phyloP scores from a whole-genome alignment of 257 asterid species.

The Striga asiatica region DNA sequence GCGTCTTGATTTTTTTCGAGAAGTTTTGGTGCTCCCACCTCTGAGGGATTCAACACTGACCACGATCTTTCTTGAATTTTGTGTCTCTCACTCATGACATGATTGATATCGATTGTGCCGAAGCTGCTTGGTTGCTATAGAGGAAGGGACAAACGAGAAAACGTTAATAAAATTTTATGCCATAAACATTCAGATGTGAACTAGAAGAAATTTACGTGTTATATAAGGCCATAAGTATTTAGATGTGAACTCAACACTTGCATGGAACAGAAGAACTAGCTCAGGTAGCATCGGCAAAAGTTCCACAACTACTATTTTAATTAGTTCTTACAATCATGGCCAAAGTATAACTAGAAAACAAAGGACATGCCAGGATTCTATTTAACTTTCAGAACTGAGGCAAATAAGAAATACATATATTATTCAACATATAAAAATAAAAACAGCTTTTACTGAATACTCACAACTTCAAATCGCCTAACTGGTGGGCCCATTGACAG shows the following conservation, averaged over 20 bases:
- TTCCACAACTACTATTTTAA: not conserved
- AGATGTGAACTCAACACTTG: too few species aligned
- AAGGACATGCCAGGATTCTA: not conserved
- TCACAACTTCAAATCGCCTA: conserved; percentile 48
- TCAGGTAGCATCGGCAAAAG: too few species aligned
- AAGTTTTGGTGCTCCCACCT: conserved; percentile 56
- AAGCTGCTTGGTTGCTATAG: conserved; percentile 38
- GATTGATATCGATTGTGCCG: conserved; percentile 47
- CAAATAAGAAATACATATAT: not conserved
- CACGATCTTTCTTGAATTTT: conserved; percentile 51
- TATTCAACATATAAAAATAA: not conserved
- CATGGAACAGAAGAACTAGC: conserved; percentile 2
- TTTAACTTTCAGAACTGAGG: conserved; percentile 9
- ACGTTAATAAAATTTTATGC: conserved; percentile 2
- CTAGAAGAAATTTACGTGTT: not conserved
- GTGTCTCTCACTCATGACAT: conserved; percentile 47
- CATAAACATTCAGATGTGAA: conserved; percentile 6
- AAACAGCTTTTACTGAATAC: conserved; percentile 21
- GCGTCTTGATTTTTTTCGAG: conserved; percentile 44
- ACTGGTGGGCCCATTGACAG: conserved; percentile 77
- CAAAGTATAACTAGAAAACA: conserved; percentile 8
- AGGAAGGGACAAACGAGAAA: conserved; percentile 7
- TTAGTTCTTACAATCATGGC: not conserved
- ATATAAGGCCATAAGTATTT: too few species aligned
- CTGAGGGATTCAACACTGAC: conserved; percentile 73